These are phyloP conservation scores for Pisolithus sp. DNA, from an alignment of 768 basidiomycete genomes.

Conservation along the genomic window DNA sequence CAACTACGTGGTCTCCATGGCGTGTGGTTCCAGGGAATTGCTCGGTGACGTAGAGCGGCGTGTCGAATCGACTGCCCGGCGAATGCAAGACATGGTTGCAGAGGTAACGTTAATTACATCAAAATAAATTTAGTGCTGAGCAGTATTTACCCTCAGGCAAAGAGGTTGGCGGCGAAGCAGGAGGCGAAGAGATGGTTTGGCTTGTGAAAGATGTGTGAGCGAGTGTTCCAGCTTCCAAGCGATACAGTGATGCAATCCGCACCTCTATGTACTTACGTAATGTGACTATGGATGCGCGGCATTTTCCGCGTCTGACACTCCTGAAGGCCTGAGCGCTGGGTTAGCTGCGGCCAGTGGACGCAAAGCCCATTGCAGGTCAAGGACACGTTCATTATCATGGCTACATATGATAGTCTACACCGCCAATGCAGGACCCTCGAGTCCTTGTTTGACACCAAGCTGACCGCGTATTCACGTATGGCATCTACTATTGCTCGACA, in stretches of 20 bases:
- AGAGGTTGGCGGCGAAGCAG: slow-evolving; percentile 55
- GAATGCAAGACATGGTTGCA: slow-evolving; percentile 57
- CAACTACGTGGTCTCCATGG: not conserved
- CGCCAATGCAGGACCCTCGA: slow-evolving; percentile 91
- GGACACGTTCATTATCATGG: slow-evolving; percentile 37
- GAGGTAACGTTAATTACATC: slow-evolving; percentile 37
- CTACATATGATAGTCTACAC: slow-evolving; percentile 83
- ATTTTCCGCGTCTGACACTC: too few species aligned
- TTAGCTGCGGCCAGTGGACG: too few species aligned
- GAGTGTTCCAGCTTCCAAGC: not conserved
- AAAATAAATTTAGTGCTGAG: not conserved
- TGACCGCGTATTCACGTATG: slow-evolving; percentile 85
- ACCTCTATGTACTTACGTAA: too few species aligned
- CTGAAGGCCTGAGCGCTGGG: too few species aligned
- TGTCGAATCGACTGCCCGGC: slow-evolving; percentile 58
- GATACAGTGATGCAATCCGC: too few species aligned
- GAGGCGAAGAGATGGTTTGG: slow-evolving; percentile 63
- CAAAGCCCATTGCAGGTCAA: slow-evolving; percentile 6
- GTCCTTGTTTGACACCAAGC: slow-evolving; percentile 84
- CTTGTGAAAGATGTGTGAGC: slow-evolving; percentile 27
- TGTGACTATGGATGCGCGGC: too few species aligned
- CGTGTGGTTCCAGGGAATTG: slow-evolving; percentile 42
- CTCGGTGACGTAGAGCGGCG: slow-evolving; percentile 55
- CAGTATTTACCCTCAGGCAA: slow-evolving; percentile 38
- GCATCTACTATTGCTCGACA: slow-evolving; percentile 58